phyloP scores from a whole-genome alignment of 2,329 filamentous ascomycete genomes.

The Monosporascus cannonballus region DNA sequence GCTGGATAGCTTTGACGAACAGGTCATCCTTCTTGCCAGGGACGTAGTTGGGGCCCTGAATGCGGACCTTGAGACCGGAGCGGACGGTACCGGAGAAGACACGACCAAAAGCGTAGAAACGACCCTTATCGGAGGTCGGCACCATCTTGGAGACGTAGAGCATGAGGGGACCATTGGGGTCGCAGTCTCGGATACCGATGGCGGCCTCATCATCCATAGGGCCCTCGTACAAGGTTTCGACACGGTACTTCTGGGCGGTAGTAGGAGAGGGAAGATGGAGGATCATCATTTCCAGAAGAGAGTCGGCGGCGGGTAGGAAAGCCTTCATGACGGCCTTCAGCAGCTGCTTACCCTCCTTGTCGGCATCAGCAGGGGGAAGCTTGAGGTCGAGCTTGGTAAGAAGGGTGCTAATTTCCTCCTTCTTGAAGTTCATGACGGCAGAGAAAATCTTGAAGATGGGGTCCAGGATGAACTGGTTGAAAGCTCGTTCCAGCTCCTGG shows the following conservation, averaged over 20 bases:
- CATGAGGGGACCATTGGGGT: slow-evolving; percentile 98
- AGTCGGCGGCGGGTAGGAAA: slow-evolving; percentile 97
- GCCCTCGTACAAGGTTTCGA: slow-evolving; percentile 98
- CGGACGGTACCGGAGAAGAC: slow-evolving; percentile 98
- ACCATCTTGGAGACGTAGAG: slow-evolving; percentile 99
- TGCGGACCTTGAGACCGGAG: slow-evolving; percentile 98
- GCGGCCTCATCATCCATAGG: slow-evolving; percentile 85
- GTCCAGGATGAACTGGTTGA: slow-evolving; percentile 99
- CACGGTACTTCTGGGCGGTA: slow-evolving; percentile 95
- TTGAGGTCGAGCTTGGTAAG: slow-evolving; percentile 94
- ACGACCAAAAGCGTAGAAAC: slow-evolving; percentile 99
- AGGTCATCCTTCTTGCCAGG: slow-evolving; percentile 99
- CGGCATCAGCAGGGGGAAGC: slow-evolving; percentile 78
- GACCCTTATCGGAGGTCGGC: slow-evolving; percentile 97
- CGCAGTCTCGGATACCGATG: slow-evolving; percentile 97
- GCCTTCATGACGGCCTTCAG: slow-evolving; percentile 98
- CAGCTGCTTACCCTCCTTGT: slow-evolving; percentile 94
- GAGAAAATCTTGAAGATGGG: slow-evolving; percentile 99
- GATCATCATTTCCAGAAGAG: slow-evolving; percentile 99
- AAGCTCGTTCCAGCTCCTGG: slow-evolving; percentile 90
- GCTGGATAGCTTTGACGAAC: slow-evolving; percentile 99
- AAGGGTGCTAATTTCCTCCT: slow-evolving; percentile 77
- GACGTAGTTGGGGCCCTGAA: slow-evolving; percentile 98
- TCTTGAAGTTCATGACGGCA: slow-evolving; percentile 98
- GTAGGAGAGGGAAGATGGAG: slow-evolving; percentile 95